phyloP scores from a whole-genome alignment of 139 green algal species.

The Haematococcus sp. region DNA sequence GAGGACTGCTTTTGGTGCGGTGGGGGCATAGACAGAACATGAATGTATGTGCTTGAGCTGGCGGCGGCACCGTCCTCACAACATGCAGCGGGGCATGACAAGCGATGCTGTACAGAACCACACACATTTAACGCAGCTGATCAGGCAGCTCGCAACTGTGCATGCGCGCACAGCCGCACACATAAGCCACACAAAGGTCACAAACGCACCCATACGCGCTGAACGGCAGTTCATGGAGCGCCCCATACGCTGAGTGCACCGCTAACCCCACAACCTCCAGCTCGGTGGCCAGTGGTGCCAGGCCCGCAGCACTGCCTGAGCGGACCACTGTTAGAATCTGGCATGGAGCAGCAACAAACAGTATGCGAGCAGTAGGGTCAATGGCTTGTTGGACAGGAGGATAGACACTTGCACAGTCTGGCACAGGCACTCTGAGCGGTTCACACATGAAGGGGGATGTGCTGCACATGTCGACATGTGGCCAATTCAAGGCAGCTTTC shows the following conservation, averaged over 20 bases:
- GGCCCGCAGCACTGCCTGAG: constrained; percentile 59
- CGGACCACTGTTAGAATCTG: constrained; percentile 61
- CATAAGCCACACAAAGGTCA: too few relatives aligned
- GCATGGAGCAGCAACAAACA: not conserved
- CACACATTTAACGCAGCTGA: not conserved
- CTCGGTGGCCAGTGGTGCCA: constrained; percentile 68
- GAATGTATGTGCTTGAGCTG: not conserved
- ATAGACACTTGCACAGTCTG: not conserved
- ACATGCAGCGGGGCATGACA: not conserved
- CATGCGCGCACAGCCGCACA: not conserved
- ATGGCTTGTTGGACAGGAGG: not conserved
- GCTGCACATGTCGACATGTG: too few relatives aligned
- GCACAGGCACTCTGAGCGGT: not conserved
- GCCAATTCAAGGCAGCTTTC: too few relatives aligned
- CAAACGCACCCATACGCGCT: constrained; percentile 56
- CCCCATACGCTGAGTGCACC: constrained; percentile 70
- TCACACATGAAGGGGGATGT: too few relatives aligned
- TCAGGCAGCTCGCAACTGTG: not conserved
- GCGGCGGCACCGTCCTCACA: not conserved
- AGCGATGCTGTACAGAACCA: not conserved
- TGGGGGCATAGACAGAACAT: not conserved
- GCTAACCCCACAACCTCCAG: constrained; percentile 69
- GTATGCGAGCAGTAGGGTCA: not conserved
- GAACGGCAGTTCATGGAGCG: constrained; percentile 65
- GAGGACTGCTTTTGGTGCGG: too few relatives aligned